Conservation (phyloP, 2,329 filamentous ascomycete genomes). For the Ascosphaera aggregata region DNA sequence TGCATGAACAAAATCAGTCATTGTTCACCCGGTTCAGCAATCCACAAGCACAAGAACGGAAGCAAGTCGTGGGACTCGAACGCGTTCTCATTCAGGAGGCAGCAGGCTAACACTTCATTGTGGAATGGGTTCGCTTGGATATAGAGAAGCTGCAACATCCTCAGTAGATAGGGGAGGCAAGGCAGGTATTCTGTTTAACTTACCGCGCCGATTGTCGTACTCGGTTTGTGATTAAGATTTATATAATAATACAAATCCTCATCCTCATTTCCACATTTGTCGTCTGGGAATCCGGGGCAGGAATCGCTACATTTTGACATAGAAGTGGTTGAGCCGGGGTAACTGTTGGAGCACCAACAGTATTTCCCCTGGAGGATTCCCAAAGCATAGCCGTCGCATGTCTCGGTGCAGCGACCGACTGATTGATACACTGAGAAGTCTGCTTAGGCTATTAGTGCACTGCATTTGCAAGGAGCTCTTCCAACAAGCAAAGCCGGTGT, state of each 20-base stretch:
- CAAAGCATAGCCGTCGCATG: slow-evolving; percentile 22
- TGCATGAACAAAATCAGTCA: no score
- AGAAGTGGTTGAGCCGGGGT: slow-evolving; percentile 15
- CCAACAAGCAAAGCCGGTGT: neutral
- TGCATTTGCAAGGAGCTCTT: neutral
- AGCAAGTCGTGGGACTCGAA: no score
- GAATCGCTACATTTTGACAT: slow-evolving; percentile 15
- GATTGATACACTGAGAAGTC: slow-evolving; percentile 21
- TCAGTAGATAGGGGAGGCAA: neutral
- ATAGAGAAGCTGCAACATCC: no score
- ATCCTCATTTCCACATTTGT: slow-evolving; percentile 20
- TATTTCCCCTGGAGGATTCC: slow-evolving; percentile 21
- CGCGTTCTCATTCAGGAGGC: no score
- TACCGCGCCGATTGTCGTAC: slow-evolving; percentile 7
- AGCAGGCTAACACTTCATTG: no score
- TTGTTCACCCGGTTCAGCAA: no score
- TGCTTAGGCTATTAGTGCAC: slow-evolving; percentile 8
- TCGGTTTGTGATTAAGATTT: slow-evolving; percentile 12
- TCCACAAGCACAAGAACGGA: no score
- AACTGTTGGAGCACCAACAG: slow-evolving; percentile 27
- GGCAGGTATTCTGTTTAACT: neutral
- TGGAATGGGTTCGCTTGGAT: no score
- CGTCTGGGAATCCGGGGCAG: slow-evolving; percentile 25
- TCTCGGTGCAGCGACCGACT: slow-evolving; percentile 19
- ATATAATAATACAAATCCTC: slow-evolving; percentile 22